A percentile compares a stretch with the other conserved stretches of the same genome.
phyloP scores from a whole-genome alignment of 257 asterid genomes.

The Ilex aquifolium region DNA sequence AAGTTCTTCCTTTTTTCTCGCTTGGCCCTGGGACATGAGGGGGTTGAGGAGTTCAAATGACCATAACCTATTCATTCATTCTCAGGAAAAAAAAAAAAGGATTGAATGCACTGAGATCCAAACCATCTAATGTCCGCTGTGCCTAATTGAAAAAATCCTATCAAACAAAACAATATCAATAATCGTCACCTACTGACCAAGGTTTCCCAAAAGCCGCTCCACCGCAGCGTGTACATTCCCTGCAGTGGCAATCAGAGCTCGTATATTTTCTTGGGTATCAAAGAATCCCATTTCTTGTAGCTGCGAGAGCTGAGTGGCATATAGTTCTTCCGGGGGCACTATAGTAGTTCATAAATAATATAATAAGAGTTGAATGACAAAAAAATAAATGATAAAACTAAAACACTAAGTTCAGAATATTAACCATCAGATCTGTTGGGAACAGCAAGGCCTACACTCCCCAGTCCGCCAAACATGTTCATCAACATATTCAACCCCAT shows the following conservation, averaged over 20 bases:
- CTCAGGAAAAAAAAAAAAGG: slow-evolving; percentile 14
- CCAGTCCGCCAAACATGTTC: slow-evolving; percentile 50
- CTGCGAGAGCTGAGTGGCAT: slow-evolving; percentile 40
- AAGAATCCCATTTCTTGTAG: slow-evolving; percentile 51
- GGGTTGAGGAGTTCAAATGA: slow-evolving; percentile 9
- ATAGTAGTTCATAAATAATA: slow-evolving; percentile 8
- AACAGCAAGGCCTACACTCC: slow-evolving; percentile 31
- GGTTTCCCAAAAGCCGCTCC: slow-evolving; percentile 40
- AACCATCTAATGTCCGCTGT: slow-evolving; percentile 6
- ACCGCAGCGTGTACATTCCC: slow-evolving; percentile 60
- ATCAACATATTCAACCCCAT: slow-evolving; percentile 37
- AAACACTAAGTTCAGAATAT: background rate
- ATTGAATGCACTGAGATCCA: slow-evolving; percentile 13
- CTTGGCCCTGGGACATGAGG: slow-evolving; percentile 12
- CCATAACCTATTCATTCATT: slow-evolving; percentile 16
- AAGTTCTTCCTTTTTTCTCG: background rate
- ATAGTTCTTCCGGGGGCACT: slow-evolving; percentile 47
- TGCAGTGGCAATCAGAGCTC: slow-evolving; percentile 37
- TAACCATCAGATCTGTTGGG: slow-evolving; percentile 33
- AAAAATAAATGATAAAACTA: background rate
- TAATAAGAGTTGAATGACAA: background rate
- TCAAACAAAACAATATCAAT: slow-evolving; percentile 10
- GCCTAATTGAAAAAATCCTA: slow-evolving; percentile 9
- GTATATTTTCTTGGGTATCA: slow-evolving; percentile 42
- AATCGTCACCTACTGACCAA: slow-evolving; percentile 20